These are phyloP conservation scores for Microsporum canis DNA, from an alignment of 2,329 filamentous ascomycete species.

Conservation along the genomic window DNA sequence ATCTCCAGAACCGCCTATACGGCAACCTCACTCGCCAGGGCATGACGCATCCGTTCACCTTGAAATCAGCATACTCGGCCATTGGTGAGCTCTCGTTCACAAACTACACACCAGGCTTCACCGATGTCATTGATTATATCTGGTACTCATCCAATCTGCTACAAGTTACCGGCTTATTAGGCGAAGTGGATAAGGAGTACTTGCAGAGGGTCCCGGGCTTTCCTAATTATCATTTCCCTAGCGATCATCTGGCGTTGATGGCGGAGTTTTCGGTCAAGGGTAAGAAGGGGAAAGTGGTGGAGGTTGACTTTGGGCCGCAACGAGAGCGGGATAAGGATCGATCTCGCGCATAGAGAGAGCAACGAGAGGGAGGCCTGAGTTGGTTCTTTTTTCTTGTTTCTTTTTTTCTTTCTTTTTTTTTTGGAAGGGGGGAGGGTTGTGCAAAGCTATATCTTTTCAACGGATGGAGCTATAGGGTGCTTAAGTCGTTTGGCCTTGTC, in stretches of 20 bases:
- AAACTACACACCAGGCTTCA: slow-evolving; percentile 92
- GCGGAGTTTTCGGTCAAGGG: slow-evolving; percentile 82
- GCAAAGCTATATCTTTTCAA: slow-evolving; percentile 23
- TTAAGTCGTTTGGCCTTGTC: slow-evolving; percentile 20
- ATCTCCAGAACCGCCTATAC: slow-evolving; percentile 72
- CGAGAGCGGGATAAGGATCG: slow-evolving; percentile 20
- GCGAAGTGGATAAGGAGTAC: slow-evolving; percentile 75
- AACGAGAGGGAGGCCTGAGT: slow-evolving; percentile 13
- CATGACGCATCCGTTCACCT: slow-evolving; percentile 85
- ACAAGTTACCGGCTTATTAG: slow-evolving; percentile 71
- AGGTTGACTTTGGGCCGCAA: slow-evolving; percentile 50
- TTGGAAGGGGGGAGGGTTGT: slow-evolving; percentile 28
- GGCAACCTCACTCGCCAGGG: slow-evolving; percentile 87
- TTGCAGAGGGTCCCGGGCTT: slow-evolving; percentile 80
- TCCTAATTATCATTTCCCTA: slow-evolving; percentile 88
- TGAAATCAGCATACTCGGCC: slow-evolving; percentile 79
- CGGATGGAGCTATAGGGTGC: slow-evolving; percentile 20
- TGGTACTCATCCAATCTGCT: slow-evolving; percentile 92
- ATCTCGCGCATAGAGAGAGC: slow-evolving; percentile 19
- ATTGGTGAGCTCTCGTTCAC: slow-evolving; percentile 85
- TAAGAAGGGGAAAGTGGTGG: slow-evolving; percentile 63
- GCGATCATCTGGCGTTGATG: slow-evolving; percentile 82
- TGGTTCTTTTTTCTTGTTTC: slow-evolving; percentile 16
- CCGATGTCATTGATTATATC: slow-evolving; percentile 88
- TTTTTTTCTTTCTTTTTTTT: slow-evolving; percentile 7